A percentile compares a stretch with the other conserved stretches of the same genome.
Evolutionary conservation across 139 green algal species (phyloP).

Genomic region (Closterium sp.): DNA sequence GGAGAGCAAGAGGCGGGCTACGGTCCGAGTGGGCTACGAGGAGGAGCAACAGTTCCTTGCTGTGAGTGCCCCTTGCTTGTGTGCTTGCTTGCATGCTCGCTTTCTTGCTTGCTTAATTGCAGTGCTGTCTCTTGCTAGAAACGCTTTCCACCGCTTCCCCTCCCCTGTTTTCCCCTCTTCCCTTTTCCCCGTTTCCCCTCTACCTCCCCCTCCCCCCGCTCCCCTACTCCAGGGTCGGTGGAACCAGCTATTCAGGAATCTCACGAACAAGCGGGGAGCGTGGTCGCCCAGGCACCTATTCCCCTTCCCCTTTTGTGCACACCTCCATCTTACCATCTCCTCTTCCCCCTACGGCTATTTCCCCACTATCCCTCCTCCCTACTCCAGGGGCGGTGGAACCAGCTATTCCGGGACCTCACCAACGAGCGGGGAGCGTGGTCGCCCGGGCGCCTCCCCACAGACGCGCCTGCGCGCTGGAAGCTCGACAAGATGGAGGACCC

Average conservation of each 20-base stretch:
- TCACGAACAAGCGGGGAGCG: slow-evolving; percentile 26
- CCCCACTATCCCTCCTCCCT: neutral
- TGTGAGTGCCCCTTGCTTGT: slow-evolving; percentile 2
- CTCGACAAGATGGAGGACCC: slow-evolving; percentile 41
- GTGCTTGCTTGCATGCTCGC: neutral
- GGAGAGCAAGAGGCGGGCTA: slow-evolving; percentile 3
- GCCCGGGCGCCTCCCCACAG: neutral
- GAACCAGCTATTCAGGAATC: slow-evolving; percentile 12
- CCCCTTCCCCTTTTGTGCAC: neutral
- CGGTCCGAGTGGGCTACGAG: slow-evolving; percentile 1
- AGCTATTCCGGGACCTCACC: slow-evolving; percentile 23
- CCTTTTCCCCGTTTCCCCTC: neutral
- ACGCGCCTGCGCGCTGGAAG: slow-evolving; percentile 24
- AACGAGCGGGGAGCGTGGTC: slow-evolving; percentile 31
- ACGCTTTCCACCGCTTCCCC: no score
- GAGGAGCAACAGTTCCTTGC: slow-evolving; percentile 16
- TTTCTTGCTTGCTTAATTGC: neutral
- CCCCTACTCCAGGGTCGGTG: neutral
- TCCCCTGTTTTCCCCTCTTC: no score
- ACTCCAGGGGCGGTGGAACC: slow-evolving; percentile 2
- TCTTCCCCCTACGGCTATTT: neutral
- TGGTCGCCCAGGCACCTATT: slow-evolving; percentile 9
- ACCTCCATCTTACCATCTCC: no score
- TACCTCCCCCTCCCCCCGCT: neutral
- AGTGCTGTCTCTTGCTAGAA: no score